Conservation (phyloP, 169 alveolate genomes). For the Cryptosporidium bovis region DNA sequence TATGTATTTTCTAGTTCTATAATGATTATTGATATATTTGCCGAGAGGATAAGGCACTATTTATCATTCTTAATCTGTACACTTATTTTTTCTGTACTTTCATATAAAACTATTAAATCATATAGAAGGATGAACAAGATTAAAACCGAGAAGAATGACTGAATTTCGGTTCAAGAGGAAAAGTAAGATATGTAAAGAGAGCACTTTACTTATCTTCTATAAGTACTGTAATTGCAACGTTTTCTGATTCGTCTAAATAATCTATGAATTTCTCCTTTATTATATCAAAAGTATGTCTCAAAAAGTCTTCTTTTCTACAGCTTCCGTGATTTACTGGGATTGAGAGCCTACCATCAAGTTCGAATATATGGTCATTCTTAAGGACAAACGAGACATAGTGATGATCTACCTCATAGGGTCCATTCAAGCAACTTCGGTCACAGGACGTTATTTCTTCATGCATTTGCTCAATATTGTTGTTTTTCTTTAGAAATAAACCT, state of each 20-base stretch:
- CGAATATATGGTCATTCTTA: constrained; percentile 5
- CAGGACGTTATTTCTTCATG: constrained; percentile 11
- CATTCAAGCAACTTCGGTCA: not conserved
- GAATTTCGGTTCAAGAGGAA: not conserved
- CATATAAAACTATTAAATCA: not conserved
- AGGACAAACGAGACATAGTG: constrained; percentile 38
- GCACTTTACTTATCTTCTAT: not conserved
- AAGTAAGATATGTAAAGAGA: not conserved
- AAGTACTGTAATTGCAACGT: constrained; percentile 32
- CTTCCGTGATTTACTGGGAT: constrained; percentile 44
- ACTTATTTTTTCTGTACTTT: not conserved
- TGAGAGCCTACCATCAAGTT: constrained; percentile 50
- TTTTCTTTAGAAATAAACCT: not conserved
- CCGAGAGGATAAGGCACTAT: constrained; percentile 19
- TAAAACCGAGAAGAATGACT: constrained; percentile 1
- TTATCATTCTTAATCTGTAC: constrained; percentile 2
- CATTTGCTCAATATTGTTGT: not conserved
- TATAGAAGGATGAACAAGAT: not conserved
- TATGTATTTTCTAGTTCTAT: constrained; percentile 48
- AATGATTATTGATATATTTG: constrained; percentile 35
- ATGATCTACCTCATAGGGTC: not conserved
- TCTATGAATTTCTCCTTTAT: constrained; percentile 20
- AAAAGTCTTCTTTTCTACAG: constrained; percentile 2
- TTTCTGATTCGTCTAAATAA: not conserved
- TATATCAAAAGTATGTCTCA: not conserved